Evolutionary conservation across 2,329 filamentous ascomycete genomes (phyloP), one percentile per base, ranked within the genome.

Genomic region (Fusarium paranaense): DNA sequence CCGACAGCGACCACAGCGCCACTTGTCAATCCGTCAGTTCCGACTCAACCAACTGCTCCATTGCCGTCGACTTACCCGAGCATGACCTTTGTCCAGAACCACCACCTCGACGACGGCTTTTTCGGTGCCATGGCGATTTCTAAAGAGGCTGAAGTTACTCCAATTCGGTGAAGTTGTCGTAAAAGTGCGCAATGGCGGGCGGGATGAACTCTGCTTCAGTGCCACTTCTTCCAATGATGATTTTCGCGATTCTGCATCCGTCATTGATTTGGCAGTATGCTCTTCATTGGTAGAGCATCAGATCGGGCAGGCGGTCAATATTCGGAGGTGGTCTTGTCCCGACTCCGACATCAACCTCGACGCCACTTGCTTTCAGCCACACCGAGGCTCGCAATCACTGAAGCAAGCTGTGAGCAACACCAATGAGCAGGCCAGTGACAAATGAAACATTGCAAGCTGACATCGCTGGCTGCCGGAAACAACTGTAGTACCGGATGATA

Each of bases 1-100:
- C 97, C 97, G 69, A 98, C 88, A 79, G 91, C 92, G 77, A 97
- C 87, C 56, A 87, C 83, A 47, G 87, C 87, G 77, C 94, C 94
- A 68, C 95, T 98, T 42, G 70, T 67, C 62, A 71, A 67, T 37
- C 27, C 64, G 64, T 75, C 62, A 72, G 64, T 59, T 42, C 54
- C 35, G 69, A 64, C 25, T 64, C 47, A 54, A 57, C 56, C 45
- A 59, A 16, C 47, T 61, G 67, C 73, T 63, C 66, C 20, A 71
- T 72, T 30, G 65, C 65, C 42, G 56, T 60, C 52, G 16, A 83
- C 91, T 85, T 86, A 95, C 94, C 87, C 90, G 62, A 86, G 84
- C 6, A 92, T 77, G 89, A 96, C 94, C 85, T 97, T 97, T 70
- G 90, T 82, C 85, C 87, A 91, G 69, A 90, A 82, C 72, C 82